These are phyloP conservation scores for Phytophthora capsici DNA, from an alignment of 352 stramenopile genomes.

Conservation along the genomic window DNA sequence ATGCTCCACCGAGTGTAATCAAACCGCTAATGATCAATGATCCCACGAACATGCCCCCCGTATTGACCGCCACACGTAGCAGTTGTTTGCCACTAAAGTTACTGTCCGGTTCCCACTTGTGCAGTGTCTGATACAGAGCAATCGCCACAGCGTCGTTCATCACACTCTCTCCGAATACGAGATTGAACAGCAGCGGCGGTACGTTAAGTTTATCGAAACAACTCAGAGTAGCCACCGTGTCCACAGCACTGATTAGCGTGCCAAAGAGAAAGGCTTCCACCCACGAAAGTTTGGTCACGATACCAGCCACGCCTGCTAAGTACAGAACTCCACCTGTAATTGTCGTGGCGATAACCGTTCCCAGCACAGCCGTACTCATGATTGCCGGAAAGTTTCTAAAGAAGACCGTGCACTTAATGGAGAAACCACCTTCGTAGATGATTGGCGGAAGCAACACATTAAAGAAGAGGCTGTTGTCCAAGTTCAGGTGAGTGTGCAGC, in stretches of 20 bases:
- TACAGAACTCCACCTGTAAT: constrained; percentile 81
- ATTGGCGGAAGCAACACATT: constrained; percentile 86
- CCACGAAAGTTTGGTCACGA: constrained; percentile 85
- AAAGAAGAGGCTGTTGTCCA: constrained; percentile 90
- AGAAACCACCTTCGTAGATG: constrained; percentile 90
- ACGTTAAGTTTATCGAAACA: constrained; percentile 93
- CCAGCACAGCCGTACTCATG: constrained; percentile 83
- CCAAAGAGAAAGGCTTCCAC: constrained; percentile 93
- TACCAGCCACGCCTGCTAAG: constrained; percentile 57
- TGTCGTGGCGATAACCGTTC: constrained; percentile 80
- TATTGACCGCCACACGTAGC: constrained; percentile 68
- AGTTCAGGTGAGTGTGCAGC: constrained; percentile 81
- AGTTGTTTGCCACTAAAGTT: constrained; percentile 71
- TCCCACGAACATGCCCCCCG: constrained; percentile 78
- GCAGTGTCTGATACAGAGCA: constrained; percentile 93
- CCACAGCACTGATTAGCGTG: constrained; percentile 92
- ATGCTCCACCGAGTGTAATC: constrained; percentile 80
- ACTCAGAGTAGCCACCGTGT: constrained; percentile 93
- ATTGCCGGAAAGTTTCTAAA: constrained; percentile 89
- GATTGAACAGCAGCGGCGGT: constrained; percentile 92
- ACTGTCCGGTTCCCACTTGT: constrained; percentile 86
- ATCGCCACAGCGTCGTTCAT: constrained; percentile 96
- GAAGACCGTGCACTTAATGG: constrained; percentile 84
- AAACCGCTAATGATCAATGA: constrained; percentile 70
- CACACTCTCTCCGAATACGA: constrained; percentile 95